phyloP scores from a whole-genome alignment of 2,329 filamentous ascomycete genomes.

The Ophiocordyceps camponoti-rufipedis region DNA sequence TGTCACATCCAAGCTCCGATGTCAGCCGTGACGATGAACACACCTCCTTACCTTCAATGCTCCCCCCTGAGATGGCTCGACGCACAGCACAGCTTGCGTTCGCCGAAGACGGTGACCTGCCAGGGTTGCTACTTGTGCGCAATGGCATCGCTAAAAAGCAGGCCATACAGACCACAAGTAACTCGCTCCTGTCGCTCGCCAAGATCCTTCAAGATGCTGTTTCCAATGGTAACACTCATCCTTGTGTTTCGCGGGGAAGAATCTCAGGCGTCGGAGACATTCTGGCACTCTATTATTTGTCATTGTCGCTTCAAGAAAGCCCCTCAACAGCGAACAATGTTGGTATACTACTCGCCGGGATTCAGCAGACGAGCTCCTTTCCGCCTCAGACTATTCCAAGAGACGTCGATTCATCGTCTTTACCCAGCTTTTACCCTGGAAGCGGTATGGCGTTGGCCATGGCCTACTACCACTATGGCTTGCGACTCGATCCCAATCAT shows the following conservation, averaged over 20 bases:
- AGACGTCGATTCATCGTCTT: conserved; percentile 16
- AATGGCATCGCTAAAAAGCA: conserved; percentile 57
- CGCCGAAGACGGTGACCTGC: conserved; percentile 52
- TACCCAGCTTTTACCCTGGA: conserved; percentile 67
- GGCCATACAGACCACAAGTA: conserved; percentile 84
- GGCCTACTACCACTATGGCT: conserved; percentile 87
- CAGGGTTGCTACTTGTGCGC: conserved; percentile 56
- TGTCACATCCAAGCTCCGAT: conserved; percentile 23
- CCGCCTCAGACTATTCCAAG: conserved; percentile 3
- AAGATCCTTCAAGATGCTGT: conserved; percentile 97
- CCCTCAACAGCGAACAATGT: conserved; percentile 98
- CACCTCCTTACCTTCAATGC: conserved; percentile 40
- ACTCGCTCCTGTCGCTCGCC: conserved; percentile 80
- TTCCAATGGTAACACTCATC: conserved; percentile 47
- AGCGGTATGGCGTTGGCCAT: conserved; percentile 79
- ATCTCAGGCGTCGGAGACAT: conserved; percentile 72
- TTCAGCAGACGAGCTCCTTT: conserved; percentile 46
- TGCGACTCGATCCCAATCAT: conserved; percentile 71
- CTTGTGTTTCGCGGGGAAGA: conserved; percentile 38
- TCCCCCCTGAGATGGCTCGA: conserved; percentile 70
- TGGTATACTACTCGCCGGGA: conserved; percentile 85
- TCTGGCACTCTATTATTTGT: conserved; percentile 85
- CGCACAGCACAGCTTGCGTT: conserved; percentile 75
- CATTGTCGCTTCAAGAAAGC: conserved; percentile 81
- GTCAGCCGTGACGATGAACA: conserved; percentile 3